These are phyloP conservation scores for Murraya paniculata DNA, from an alignment of 345 rosid genomes.

Conservation along the genomic window DNA sequence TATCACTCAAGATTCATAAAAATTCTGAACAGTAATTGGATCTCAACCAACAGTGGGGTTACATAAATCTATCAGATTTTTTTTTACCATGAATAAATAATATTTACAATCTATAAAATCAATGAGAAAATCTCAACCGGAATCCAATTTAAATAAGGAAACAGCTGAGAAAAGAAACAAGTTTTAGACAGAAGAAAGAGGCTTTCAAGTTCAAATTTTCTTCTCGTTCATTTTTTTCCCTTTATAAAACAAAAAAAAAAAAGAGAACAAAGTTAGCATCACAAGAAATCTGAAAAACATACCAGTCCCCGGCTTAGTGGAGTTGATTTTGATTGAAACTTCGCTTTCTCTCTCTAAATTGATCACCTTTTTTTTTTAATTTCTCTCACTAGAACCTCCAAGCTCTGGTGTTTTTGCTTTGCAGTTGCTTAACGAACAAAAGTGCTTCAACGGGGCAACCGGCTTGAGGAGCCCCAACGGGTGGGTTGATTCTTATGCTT, in stretches of 20 bases:
- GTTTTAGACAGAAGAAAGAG: too few species aligned
- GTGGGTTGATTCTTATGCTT: slow-evolving; percentile 12
- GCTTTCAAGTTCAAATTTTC: neutral
- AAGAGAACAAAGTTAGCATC: neutral
- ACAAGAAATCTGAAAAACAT: neutral
- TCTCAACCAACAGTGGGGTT: too few species aligned
- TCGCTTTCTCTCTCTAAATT: neutral
- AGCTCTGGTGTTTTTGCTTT: neutral
- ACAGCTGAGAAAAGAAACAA: too few species aligned
- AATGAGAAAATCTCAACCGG: too few species aligned
- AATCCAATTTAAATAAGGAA: too few species aligned
- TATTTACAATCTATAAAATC: too few species aligned
- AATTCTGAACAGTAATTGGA: too few species aligned
- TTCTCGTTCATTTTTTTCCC: neutral
- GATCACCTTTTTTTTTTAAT: neutral
- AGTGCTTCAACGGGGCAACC: neutral
- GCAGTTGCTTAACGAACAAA: slow-evolving; percentile 11
- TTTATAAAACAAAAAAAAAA: neutral
- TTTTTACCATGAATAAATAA: too few species aligned
- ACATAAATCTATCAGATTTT: too few species aligned
- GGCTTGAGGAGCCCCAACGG: neutral
- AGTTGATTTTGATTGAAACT: neutral
- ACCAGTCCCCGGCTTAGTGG: neutral
- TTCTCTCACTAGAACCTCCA: neutral
- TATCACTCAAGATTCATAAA: too few species aligned